Evolutionary conservation across 257 asterid genomes (phyloP).

Genomic region (Perilla frutescens): DNA sequence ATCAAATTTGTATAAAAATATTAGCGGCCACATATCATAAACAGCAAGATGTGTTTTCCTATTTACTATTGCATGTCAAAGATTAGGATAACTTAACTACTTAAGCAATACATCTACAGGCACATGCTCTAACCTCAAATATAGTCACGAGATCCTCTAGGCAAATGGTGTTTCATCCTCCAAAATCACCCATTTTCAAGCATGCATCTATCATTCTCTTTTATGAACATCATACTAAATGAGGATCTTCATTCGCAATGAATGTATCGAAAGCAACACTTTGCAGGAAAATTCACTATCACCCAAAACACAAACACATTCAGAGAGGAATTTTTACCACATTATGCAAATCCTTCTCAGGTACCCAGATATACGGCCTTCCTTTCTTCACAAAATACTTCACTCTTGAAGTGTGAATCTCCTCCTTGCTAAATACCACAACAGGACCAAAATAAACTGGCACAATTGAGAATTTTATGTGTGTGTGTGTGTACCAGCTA

Average conservation of each 20-base stretch:
- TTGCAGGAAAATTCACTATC: background rate
- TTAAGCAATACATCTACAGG: background rate
- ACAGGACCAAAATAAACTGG: background rate
- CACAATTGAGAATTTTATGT: background rate
- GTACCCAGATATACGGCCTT: constrained; percentile 83
- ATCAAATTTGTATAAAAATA: background rate
- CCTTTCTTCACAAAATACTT: constrained; percentile 81
- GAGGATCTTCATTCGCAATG: background rate
- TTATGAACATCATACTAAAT: background rate
- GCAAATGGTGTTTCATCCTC: background rate
- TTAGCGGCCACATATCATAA: background rate
- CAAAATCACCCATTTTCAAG: background rate
- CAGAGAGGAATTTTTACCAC: constrained; percentile 56
- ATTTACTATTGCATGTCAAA: background rate
- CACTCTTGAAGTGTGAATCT: constrained; percentile 76
- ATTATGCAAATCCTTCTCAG: constrained; percentile 87
- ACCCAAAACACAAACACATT: background rate
- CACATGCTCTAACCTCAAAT: background rate
- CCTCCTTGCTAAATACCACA: constrained; percentile 68
- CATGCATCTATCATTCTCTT: background rate
- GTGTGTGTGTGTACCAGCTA: background rate
- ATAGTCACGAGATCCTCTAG: too few relatives aligned
- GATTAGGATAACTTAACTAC: background rate
- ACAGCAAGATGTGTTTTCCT: background rate
- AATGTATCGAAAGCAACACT: constrained; percentile 10